Conservation (phyloP, 345 rosid species). For the Linum tenue region DNA sequence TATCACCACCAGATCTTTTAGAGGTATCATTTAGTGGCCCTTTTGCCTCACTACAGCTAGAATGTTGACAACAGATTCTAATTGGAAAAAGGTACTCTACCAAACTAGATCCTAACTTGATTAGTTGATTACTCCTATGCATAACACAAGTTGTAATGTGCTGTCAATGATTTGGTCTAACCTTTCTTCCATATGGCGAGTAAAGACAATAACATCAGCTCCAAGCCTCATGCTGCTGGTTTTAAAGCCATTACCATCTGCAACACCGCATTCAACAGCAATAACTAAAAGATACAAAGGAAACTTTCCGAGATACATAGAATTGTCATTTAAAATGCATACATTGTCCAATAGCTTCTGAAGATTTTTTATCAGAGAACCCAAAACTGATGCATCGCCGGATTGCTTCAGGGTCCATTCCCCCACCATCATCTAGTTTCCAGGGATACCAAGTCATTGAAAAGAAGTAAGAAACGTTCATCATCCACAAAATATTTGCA, state of each 20-base stretch:
- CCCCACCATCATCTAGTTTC: conserved; percentile 81
- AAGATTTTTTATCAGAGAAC: conserved; percentile 77
- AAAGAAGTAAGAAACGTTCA: conserved; percentile 1
- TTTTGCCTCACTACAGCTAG: neutral
- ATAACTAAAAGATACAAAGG: conserved; percentile 13
- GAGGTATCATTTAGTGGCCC: neutral
- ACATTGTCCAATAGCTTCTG: conserved; percentile 80
- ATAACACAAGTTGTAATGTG: neutral
- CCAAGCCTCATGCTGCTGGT: conserved; percentile 97
- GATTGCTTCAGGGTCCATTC: conserved; percentile 89
- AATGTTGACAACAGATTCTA: neutral
- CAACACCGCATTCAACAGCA: conserved; percentile 26
- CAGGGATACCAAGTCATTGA: conserved; percentile 9
- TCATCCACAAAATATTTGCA: conserved; percentile 12
- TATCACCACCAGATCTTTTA: neutral
- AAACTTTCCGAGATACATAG: conserved; percentile 1
- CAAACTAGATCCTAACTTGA: neutral
- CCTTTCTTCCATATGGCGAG: conserved; percentile 56
- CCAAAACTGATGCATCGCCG: conserved; percentile 93
- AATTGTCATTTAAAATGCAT: conserved; percentile 19
- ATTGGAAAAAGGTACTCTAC: neutral
- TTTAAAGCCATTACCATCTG: conserved; percentile 98
- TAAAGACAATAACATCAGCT: conserved; percentile 88
- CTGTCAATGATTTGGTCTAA: conserved; percentile 24
- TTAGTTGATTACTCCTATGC: too few species aligned